Evolutionary conservation across 805 yeast genomes (phyloP), one percentile per base, ranked within the genome.

Genomic region (Metschnikowia borealis): DNA sequence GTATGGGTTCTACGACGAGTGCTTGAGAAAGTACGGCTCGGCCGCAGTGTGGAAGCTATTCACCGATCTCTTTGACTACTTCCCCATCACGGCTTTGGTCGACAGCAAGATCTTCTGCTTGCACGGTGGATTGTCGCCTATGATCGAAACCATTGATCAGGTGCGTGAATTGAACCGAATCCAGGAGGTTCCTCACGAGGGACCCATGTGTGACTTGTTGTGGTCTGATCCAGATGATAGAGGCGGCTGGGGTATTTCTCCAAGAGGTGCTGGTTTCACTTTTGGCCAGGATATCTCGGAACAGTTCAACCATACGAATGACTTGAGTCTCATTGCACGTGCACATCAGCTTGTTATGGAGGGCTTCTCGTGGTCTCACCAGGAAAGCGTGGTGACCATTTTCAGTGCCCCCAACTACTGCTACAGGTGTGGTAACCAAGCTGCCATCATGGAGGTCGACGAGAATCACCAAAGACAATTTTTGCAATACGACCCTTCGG

Each of bases 301-400:
- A 66, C 96, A 89, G 65, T 91, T 91, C 71, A 91, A 91, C 66
- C 96, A 90, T 70, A 85, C 90, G 17, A 91, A 91, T 67, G 90
- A 86, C 57, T 75, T 91, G 56, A 78, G 87, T 47, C 74, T 91
- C 55, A 86, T 91, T 56, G 96, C 97, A 26, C 82, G 97, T 72
- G 97, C 97, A 8, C 97, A 90, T 75, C 97, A 90, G 71, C 78
- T 90, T 67, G 96, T 90, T n/a, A 91, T 91, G 97, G 97, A 90
- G 66, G 97, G 97, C 52, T 91, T 83, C 66, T 82, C 89, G 42
- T 91, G 97, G 97, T 82, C 92, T 37, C 97, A 91, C 73, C 95
- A 87, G 69, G 96, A 91, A 73, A 80, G 83, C 54, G 97, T 91
- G 42, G 97, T 91, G 38, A 91, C 98, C 32, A 89, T 91, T 50